A percentile compares a stretch with the other conserved stretches of the same genome.
These are phyloP conservation scores for Scolecobasidium constrictum DNA, from an alignment of 2,329 filamentous ascomycete genomes.

Conservation along the genomic window DNA sequence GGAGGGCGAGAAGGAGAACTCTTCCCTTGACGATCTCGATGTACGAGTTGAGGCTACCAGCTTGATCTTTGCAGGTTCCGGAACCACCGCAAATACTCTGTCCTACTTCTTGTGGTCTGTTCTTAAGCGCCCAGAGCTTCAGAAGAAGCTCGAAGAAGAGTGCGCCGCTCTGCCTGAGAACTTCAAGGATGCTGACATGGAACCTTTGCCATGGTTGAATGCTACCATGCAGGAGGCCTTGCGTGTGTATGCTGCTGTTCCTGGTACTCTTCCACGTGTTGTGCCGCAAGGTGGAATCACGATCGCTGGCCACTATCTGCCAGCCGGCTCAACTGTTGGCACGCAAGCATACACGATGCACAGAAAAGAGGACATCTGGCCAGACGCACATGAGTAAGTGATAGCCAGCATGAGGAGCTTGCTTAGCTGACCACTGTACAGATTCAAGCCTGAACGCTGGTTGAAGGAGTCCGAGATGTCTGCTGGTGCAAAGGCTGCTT, in stretches of 20 bases:
- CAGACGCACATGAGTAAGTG: slow-evolving; percentile 2
- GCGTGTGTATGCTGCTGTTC: slow-evolving; percentile 50
- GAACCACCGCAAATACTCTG: slow-evolving; percentile 22
- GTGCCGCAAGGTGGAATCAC: slow-evolving; percentile 21
- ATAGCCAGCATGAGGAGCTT: not conserved
- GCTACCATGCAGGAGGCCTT: slow-evolving; percentile 51
- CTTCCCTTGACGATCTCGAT: slow-evolving; percentile 21
- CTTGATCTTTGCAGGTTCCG: slow-evolving; percentile 23
- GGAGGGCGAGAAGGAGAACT: slow-evolving; percentile 19
- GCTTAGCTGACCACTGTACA: slow-evolving; percentile 8
- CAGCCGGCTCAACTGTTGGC: slow-evolving; percentile 7
- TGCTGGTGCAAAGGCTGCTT: slow-evolving; percentile 38
- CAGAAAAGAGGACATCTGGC: not conserved
- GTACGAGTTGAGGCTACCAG: slow-evolving; percentile 23
- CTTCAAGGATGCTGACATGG: slow-evolving; percentile 17
- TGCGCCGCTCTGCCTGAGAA: slow-evolving; percentile 2
- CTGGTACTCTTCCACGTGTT: slow-evolving; percentile 50
- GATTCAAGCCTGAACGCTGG: slow-evolving; percentile 23
- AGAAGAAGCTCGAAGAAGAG: slow-evolving; percentile 4
- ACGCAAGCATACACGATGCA: slow-evolving; percentile 9
- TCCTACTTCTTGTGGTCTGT: slow-evolving; percentile 25
- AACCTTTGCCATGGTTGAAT: slow-evolving; percentile 43
- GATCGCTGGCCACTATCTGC: slow-evolving; percentile 5
- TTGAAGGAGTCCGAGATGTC: slow-evolving; percentile 17
- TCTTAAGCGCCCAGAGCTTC: slow-evolving; percentile 13